phyloP scores from a whole-genome alignment of 352 stramenopile species.

The Globisporangium mamillatum region DNA sequence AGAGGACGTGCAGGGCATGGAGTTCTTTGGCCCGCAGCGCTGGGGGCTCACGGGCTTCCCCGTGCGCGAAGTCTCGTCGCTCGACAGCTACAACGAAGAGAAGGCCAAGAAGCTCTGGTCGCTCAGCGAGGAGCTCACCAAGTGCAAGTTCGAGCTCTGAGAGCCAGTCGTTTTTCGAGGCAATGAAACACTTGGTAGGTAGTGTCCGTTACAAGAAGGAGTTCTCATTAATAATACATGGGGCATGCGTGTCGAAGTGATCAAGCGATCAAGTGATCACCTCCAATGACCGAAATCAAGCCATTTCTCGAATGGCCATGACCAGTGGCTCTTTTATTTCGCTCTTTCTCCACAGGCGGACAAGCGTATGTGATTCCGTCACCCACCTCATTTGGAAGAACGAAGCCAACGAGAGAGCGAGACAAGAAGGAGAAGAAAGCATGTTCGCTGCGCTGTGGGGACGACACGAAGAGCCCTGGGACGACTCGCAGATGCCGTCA shows the following conservation, averaged over 20 bases:
- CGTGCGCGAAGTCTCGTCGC: constrained; percentile 15
- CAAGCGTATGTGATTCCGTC: not conserved
- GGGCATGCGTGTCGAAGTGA: too few species aligned
- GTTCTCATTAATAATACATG: too few species aligned
- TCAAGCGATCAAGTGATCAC: too few species aligned
- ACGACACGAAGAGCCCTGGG: constrained; percentile 13
- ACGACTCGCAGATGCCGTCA: constrained; percentile 27
- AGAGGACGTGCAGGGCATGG: constrained; percentile 13
- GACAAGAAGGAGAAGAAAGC: not conserved
- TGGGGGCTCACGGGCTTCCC: constrained; percentile 12
- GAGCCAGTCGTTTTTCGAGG: not conserved
- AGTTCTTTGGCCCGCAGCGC: constrained; percentile 7
- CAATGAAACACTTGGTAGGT: not conserved
- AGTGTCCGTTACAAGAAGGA: too few species aligned
- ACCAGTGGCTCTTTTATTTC: constrained; percentile 2
- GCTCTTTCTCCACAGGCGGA: not conserved
- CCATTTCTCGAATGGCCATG: not conserved
- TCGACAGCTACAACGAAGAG: constrained; percentile 17
- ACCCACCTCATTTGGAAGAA: not conserved
- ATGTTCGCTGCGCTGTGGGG: constrained; percentile 3
- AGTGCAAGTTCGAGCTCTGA: not conserved
- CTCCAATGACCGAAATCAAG: not conserved
- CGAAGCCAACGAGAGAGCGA: not conserved
- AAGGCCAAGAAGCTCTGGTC: constrained; percentile 16
- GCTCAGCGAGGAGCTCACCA: constrained; percentile 9